Base-by-base conservation (phyloP, 2,329 filamentous ascomycete genomes). In the Ophiostoma australiae region DNA sequence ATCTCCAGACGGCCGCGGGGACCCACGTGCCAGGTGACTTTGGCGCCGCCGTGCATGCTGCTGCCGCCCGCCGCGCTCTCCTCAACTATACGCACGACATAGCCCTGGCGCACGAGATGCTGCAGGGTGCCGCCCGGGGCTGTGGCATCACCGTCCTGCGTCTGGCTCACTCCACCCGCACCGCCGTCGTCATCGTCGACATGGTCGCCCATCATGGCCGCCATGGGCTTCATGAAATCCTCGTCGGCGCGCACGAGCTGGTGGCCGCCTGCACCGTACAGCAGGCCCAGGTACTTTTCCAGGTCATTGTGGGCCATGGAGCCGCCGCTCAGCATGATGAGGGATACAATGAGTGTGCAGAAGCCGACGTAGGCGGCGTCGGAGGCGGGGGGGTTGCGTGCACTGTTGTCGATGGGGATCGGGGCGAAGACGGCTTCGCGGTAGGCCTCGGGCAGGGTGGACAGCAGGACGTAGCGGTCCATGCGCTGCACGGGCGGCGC, bases 1-100 rank as follows among this genome's bases (percentile, higher is more conserved):
- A 98, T 87, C 79, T 98, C 95, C 8, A 94, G 84, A 80, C 91
- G 95, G 6, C 91, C 94, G 31, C 95, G 86, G 6, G 93, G 90
- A 0, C 95, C 95, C 17, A 97, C 87, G 71, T 91, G 87, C 85
- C 92, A 99, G 67, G 92, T 93, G 8, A 93, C 84, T 2, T 87
- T 70, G 31, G 65, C n/a, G 5, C 68, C 67, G 11, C 65, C 41
- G 4, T 65, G 33, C 3, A 33, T 35, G 3, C 67, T 68, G 31
- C 61, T 63, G 1, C 17, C 31, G 4, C 69, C 67, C 31, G 65
- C 41, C 3, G 69, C 65, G n/a, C 31, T 63, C 92, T 0, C 87
- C 75, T 97, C 93, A 27, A 89, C 85, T 68, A 89, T 85, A 74
- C 88, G 91, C 48, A 93, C 84, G 2, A 99, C 82, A 77, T 99